A percentile compares a stretch with the other conserved stretches of the same genome.
These are phyloP conservation scores for Straminergon stramineum DNA, from an alignment of 225 moss, liverwort and hornwort species.

Conservation along the genomic window DNA sequence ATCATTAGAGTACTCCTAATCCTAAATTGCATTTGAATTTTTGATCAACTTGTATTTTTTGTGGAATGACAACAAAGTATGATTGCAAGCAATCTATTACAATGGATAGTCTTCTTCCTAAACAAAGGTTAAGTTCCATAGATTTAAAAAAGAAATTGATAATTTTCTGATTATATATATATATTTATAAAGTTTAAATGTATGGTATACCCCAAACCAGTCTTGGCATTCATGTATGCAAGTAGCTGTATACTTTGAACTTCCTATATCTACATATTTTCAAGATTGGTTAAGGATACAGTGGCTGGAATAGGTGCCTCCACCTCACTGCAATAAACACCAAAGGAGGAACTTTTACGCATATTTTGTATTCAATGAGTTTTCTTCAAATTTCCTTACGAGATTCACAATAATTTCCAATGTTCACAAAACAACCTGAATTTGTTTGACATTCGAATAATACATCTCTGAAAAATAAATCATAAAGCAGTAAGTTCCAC, in stretches of 20 bases:
- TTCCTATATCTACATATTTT: neutral
- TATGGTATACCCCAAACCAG: rapidly evolving
- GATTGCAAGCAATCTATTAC: too few species aligned
- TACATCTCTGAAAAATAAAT: neutral
- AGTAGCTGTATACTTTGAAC: neutral
- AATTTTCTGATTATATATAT: neutral
- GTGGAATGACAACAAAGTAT: neutral
- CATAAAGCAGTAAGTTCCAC: too few species aligned
- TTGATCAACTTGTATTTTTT: too few species aligned
- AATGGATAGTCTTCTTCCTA: neutral
- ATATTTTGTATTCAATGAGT: neutral
- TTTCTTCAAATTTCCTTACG: neutral
- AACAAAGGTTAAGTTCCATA: neutral
- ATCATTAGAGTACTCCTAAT: too few species aligned
- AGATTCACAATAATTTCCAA: neutral
- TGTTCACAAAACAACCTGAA: neutral
- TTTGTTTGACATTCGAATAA: neutral
- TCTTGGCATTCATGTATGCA: neutral
- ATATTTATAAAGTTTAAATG: neutral
- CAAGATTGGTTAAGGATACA: neutral
- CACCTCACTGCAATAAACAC: neutral
- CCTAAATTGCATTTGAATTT: too few species aligned
- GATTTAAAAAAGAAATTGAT: neutral
- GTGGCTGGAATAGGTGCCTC: neutral
- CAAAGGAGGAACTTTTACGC: neutral